Conservation (phyloP, 192 early-diverging fungal genomes). For the Phycomyces nitens region DNA sequence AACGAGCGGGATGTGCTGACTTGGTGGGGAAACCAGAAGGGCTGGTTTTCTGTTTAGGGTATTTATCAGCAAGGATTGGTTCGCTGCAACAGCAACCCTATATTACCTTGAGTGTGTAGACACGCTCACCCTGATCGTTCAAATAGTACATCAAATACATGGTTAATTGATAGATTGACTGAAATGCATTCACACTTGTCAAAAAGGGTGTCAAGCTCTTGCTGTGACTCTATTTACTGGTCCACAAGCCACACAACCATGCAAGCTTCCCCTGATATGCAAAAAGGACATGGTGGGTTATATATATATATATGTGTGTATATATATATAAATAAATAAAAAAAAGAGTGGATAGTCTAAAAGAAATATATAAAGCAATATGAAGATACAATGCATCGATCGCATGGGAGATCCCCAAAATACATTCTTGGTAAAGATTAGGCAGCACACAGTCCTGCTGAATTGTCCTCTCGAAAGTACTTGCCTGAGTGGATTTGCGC, state of each 20-base stretch:
- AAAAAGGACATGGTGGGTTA: too few relatives aligned
- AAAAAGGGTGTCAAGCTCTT: too few relatives aligned
- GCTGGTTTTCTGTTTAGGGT: conserved; percentile 77
- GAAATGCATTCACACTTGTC: background rate
- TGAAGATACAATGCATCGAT: conserved; percentile 33
- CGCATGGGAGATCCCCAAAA: conserved; percentile 7
- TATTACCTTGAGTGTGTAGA: conserved; percentile 90
- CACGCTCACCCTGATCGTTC: conserved; percentile 74
- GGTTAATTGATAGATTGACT: background rate
- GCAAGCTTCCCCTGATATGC: background rate
- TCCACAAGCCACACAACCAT: background rate
- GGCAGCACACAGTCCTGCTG: conserved; percentile 24
- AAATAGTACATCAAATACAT: conserved; percentile 94
- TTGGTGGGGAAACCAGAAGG: conserved; percentile 76
- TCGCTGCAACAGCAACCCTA: too few relatives aligned
- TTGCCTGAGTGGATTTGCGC: background rate
- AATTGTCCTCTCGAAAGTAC: conserved; percentile 30
- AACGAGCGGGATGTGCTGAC: conserved; percentile 95
- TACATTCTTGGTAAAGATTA: conserved; percentile 23
- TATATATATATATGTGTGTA: too few relatives aligned
- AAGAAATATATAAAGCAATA: background rate
- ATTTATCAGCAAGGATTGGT: too few relatives aligned
- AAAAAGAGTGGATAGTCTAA: too few relatives aligned
- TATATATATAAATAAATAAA: too few relatives aligned
- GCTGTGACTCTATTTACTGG: too few relatives aligned